Evolutionary conservation across 148 eudicot species (phyloP).

Genomic region (Nyssa sinensis): DNA sequence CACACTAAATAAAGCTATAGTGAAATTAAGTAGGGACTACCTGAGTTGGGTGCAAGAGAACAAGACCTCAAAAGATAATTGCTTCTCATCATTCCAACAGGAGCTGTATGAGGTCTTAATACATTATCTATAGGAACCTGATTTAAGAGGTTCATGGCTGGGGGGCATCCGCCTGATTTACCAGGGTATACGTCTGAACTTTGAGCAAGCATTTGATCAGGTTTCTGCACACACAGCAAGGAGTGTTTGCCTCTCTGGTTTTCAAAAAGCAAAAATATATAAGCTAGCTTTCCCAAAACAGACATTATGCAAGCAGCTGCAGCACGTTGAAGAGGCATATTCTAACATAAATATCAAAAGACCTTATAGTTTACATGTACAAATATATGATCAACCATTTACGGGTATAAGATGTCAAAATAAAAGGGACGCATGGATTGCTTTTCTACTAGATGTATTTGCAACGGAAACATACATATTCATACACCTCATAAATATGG

Average conservation of each 20-base stretch:
- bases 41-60: slow-evolving; percentile 40
- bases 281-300: slow-evolving; percentile 1
- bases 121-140: slow-evolving; percentile 29
- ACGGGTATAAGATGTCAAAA: background rate
- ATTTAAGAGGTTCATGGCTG: slow-evolving; percentile 26
- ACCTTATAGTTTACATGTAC: background rate
- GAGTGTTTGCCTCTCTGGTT: slow-evolving; percentile 29
- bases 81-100: slow-evolving; percentile 24
- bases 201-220: slow-evolving; percentile 34
- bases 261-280: slow-evolving; percentile 15
- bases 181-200: slow-evolving; percentile 28
- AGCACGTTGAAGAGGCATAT: background rate
- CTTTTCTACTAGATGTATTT: background rate
- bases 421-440: background rate
- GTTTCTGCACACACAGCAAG: slow-evolving; percentile 24
- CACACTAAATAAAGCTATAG: background rate
- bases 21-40: slow-evolving; percentile 17
- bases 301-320: slow-evolving; percentile 2
- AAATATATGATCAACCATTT: background rate
- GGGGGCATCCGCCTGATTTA: slow-evolving; percentile 29
- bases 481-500: background rate
- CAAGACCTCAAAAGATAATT: slow-evolving; percentile 32
- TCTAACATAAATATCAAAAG: slow-evolving; percentile 1
- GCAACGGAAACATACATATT: background rate
- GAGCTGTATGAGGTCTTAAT: slow-evolving; percentile 31